A percentile compares a stretch with the other conserved stretches of the same genome.
Evolutionary conservation across 2,329 filamentous ascomycete genomes (phyloP).

Genomic region (Cytospora chrysosperma): DNA sequence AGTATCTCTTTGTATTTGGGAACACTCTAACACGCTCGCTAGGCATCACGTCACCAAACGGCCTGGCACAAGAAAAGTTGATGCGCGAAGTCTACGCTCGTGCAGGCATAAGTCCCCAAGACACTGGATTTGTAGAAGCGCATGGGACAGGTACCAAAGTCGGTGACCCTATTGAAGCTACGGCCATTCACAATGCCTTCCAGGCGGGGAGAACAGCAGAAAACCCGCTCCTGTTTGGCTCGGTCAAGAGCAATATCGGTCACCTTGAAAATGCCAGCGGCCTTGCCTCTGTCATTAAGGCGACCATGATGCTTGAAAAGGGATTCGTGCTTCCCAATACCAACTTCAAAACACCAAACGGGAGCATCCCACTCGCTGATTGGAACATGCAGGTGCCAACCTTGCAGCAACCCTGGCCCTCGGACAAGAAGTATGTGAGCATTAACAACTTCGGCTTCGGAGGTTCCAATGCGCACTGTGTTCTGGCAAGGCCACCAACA

Average conservation of each 20-base stretch:
- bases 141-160: constrained; percentile 35
- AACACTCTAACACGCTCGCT: not conserved
- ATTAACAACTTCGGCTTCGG: constrained; percentile 36
- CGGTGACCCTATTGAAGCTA: constrained; percentile 39
- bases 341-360: constrained; percentile 25
- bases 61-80: constrained; percentile 27
- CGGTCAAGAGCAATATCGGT: constrained; percentile 30
- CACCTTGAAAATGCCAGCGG: constrained; percentile 28
- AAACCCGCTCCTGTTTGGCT: constrained; percentile 26
- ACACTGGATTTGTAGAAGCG: constrained; percentile 29
- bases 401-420: constrained; percentile 18
- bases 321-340: constrained; percentile 27
- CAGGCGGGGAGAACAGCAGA: not conserved
- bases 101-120: constrained; percentile 22
- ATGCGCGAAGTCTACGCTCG: constrained; percentile 26
- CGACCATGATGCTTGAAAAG: constrained; percentile 26
- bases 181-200: constrained; percentile 31
- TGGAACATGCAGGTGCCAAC: constrained; percentile 16
- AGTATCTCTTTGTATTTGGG: not conserved
- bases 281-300: constrained; percentile 28
- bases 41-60: constrained; percentile 35
- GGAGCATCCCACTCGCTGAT: constrained; percentile 22
- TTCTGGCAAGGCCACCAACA: constrained; percentile 27
- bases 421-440: constrained; percentile 2
- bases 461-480: constrained; percentile 33